Evolutionary conservation across 768 basidiomycete genomes (phyloP), one percentile per base, ranked within the genome.

Genomic region (Tulasnella sp.): DNA sequence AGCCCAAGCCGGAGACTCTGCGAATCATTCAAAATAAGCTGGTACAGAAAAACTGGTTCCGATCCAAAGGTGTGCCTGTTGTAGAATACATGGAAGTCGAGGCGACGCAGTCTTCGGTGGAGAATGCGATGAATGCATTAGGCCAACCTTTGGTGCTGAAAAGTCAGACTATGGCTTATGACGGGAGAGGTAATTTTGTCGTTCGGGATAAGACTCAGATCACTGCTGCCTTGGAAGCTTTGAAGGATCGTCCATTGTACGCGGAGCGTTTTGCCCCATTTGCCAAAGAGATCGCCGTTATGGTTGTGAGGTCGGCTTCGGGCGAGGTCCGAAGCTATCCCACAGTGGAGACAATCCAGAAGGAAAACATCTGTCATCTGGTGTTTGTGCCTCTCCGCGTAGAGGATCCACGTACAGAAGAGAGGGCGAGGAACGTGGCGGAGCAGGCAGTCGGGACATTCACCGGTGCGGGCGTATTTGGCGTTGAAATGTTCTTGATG

Each of bases 401-500:
- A 46, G 7, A 51, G 48, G 79, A 73, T 60, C 66, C 63, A 46
- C 65, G 63, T 64, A 57, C 24, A 67, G 66, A 78, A 22, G 69
- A 69, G 7, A 74, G 80, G 48, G 93, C 91, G 15, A 80, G 81
- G 60, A 66, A 68, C 3, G 72, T 93, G 30, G 96, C 94, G 0
- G 89, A 93, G 71, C 73, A 75, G 34, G 91, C 93, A 0, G 78
- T 97, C 22, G 78, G 73, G 60, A 81, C 83, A 5, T 78, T 98
- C 38, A 71, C 80, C 17, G 94, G 93, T 2, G 93, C 92, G 8
- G 96, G 96, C 10, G 80, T 97, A 24, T 98, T 96, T 72, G 96
- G 93, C 1, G 93, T 99, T 0, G 96, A 99, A 70, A 91, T 98
- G 92, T 99, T 99, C 73, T 74, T 97, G 43, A 79, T 94, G 79